Base-by-base conservation (phyloP, 2,329 filamentous ascomycete genomes). In the Aspergillus alliaceus region DNA sequence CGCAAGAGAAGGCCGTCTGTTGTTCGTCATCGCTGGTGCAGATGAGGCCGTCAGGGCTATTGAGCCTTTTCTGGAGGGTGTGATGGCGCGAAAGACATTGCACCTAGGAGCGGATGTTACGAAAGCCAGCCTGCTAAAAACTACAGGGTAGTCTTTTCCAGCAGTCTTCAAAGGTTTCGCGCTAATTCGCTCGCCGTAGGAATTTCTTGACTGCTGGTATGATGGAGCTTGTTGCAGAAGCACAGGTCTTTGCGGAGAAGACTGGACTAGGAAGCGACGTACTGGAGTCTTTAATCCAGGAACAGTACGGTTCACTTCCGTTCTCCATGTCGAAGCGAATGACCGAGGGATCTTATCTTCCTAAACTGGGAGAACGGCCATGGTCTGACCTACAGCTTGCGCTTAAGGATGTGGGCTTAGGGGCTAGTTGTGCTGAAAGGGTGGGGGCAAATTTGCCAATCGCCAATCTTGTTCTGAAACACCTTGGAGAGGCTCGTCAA, bases 401-500 rank as follows among this genome's bases (percentile, higher is more conserved):
- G 0, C 72, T 84, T 7, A 84, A 65, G 57, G 82, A 84, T 61
- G 80, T 83, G 0, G 75, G 77, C 0, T 79, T 82, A 62, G 81
- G 79, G 0, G 73, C 83, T 12, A 67, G 67, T 6, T 73, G 76
- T 27, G 82, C 80, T 11, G 31, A 34, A 14, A 34, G 15, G 3
- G 31, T 14, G 4, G 31, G 11, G 15, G 9, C 31, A 5, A 34
- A 14, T 3, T 34, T 34, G 12, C 31, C 31, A 11, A 14, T 34
- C 15, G 31, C 31, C 12, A 14, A 34, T 34, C 12, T 34, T 6
- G 6, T 34, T 34, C 31, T 34, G 4, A 34, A 15, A 14, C 31
- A 34, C 6, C 15, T 14, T 34, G 31, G 15, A 1, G 31, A 34
- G 31, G 31, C 31, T 15, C 15, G 12, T 14, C 1, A 67, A 70